phyloP scores from a whole-genome alignment of 129 eudicot species.

The Heracleum sosnowskyi region DNA sequence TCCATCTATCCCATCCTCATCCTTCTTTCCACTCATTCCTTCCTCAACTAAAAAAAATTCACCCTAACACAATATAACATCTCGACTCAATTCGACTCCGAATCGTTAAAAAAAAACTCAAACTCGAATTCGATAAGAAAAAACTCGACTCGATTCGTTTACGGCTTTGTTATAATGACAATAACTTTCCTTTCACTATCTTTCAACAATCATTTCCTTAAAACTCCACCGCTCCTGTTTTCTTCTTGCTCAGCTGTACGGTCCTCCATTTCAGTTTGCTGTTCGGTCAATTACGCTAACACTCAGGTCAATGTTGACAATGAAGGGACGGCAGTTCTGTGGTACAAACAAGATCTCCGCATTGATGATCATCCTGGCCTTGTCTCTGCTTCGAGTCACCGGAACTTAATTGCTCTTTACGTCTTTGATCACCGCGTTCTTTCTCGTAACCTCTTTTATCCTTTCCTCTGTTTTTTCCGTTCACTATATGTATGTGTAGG shows the following conservation, averaged over 20 bases:
- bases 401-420: conserved; percentile 52
- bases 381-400: conserved; percentile 48
- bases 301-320: neutral
- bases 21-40: too few species aligned
- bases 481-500: neutral
- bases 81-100: neutral
- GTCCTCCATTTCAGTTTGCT: conserved; percentile 1
- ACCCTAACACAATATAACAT: too few species aligned
- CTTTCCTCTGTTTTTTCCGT: neutral
- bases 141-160: neutral
- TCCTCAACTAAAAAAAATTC: too few species aligned
- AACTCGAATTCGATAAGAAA: neutral
- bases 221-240: conserved; percentile 8
- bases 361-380: conserved; percentile 85
- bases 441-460: conserved; percentile 28
- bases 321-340: conserved; percentile 48
- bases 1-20: neutral
- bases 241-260: conserved; percentile 23
- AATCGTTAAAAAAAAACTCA: neutral
- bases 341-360: conserved; percentile 84
- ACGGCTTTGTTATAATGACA: conserved; percentile 27
- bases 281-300: conserved; percentile 15
- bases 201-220: neutral
- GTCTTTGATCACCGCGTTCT: conserved; percentile 89
- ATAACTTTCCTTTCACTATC: conserved; percentile 13